These are phyloP conservation scores for Blastobotrys mokoenaii DNA, from an alignment of 805 yeast species.

Conservation along the genomic window DNA sequence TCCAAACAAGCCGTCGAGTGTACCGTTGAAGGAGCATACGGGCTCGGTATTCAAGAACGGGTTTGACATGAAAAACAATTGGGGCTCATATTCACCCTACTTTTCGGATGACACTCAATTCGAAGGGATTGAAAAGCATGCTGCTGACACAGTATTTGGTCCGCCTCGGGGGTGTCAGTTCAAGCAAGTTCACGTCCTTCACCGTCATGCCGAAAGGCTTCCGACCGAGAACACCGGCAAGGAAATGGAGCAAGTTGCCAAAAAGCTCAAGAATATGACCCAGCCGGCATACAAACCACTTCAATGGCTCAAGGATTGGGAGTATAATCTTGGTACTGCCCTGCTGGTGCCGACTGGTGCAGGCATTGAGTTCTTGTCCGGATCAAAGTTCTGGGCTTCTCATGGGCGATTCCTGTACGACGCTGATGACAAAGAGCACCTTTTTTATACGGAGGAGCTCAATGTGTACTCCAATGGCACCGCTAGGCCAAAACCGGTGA, in stretches of 20 bases:
- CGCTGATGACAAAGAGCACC: conserved; percentile 18
- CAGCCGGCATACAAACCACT: conserved; percentile 19
- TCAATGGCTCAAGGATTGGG: conserved; percentile 30
- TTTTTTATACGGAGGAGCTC: conserved; percentile 22
- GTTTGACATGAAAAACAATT: conserved; percentile 33
- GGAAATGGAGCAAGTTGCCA: conserved; percentile 32
- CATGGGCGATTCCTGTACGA: conserved; percentile 32
- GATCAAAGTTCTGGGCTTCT: conserved; percentile 33
- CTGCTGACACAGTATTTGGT: neutral
- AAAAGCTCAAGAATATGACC: conserved; percentile 24
- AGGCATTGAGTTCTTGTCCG: conserved; percentile 31
- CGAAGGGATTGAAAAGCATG: conserved; percentile 21
- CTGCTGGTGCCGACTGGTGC: conserved; percentile 31
- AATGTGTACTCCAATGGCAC: conserved; percentile 29
- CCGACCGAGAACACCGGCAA: conserved; percentile 42
- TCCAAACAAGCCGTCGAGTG: conserved; percentile 30
- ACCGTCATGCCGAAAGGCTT: conserved; percentile 75
- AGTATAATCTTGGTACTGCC: conserved; percentile 26
- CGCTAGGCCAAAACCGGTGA: conserved; percentile 25
- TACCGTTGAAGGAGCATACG: too few relatives aligned
- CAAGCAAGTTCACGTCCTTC: conserved; percentile 61
- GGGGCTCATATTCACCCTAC: conserved; percentile 35
- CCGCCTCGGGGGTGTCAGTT: conserved; percentile 33
- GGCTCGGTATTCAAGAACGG: conserved; percentile 28
- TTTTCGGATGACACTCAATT: conserved; percentile 30